These are phyloP conservation scores for Aspergillus sp. DNA, from an alignment of 2,329 filamentous ascomycete species.

Conservation along the genomic window DNA sequence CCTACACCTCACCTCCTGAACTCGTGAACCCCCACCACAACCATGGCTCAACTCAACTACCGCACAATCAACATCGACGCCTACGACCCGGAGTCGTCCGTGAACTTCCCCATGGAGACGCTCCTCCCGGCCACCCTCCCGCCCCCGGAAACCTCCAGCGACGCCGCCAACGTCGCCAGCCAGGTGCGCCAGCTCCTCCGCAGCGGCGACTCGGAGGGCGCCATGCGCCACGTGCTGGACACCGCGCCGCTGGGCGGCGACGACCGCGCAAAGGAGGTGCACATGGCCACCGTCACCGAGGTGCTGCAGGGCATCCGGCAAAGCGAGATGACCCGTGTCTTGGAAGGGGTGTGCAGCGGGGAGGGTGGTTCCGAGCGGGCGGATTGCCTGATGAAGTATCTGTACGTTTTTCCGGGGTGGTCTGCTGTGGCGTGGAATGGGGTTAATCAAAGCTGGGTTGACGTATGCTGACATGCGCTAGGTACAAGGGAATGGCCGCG, in stretches of 20 bases:
- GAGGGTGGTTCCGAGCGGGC: conserved; percentile 79
- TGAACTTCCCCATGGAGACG: conserved; percentile 86
- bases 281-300: conserved; percentile 84
- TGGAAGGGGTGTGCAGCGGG: conserved; percentile 74
- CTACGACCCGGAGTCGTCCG: conserved; percentile 81
- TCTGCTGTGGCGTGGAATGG: background rate
- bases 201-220: conserved; percentile 83
- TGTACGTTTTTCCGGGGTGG: conserved; percentile 58
- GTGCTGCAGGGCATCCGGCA: conserved; percentile 95
- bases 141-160: conserved; percentile 70
- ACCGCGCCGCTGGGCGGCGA: conserved; percentile 67
- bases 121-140: conserved; percentile 69
- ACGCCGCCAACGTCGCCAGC: conserved; percentile 72
- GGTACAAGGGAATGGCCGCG: conserved; percentile 84
- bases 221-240: conserved; percentile 78
- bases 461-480: conserved; percentile 32
- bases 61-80: conserved; percentile 94
- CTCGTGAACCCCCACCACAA: conserved; percentile 17
- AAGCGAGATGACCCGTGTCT: conserved; percentile 86
- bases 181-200: conserved; percentile 86
- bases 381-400: conserved; percentile 96
- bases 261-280: conserved; percentile 67
- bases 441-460: conserved; percentile 1
- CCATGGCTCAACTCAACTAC: conserved; percentile 57
- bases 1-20: background rate